Evolutionary conservation across 495 filamentous ascomycete species (phyloP).

Genomic region (Melanomma pulvis-pyrius): DNA sequence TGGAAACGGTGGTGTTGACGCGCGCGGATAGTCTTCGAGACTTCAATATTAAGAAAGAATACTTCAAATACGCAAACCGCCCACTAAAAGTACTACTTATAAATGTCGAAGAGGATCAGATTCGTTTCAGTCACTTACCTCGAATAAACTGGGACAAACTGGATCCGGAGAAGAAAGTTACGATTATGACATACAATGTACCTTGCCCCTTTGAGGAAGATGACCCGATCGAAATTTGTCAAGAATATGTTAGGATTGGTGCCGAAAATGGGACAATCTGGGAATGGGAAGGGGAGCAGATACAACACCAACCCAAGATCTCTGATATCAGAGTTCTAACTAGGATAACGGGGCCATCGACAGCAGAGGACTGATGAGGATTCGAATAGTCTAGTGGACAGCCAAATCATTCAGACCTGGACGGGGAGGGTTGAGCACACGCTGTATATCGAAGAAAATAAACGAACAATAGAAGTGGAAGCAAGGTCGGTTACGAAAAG

Average conservation of each 20-base stretch:
- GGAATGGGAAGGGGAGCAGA: constrained; percentile 12
- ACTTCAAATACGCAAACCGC: neutral
- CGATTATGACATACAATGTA: constrained; percentile 16
- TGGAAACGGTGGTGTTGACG: constrained; percentile 47
- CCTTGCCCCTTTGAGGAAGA: neutral
- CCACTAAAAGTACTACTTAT: constrained; percentile 24
- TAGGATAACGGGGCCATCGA: neutral
- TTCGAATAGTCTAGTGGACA: too few relatives aligned
- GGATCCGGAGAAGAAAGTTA: constrained; percentile 17
- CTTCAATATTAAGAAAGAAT: constrained; percentile 17
- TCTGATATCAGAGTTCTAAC: neutral
- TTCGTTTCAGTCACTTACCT: constrained; percentile 5
- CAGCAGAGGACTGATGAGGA: neutral
- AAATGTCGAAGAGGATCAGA: constrained; percentile 14
- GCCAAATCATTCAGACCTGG: too few relatives aligned
- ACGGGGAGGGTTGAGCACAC: too few relatives aligned
- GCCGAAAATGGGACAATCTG: constrained; percentile 23
- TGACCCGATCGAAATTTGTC: constrained; percentile 4
- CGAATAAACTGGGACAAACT: constrained; percentile 7
- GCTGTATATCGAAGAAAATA: neutral
- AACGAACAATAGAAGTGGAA: neutral
- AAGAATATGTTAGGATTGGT: constrained; percentile 10
- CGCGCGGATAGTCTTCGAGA: constrained; percentile 40
- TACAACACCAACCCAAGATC: neutral
- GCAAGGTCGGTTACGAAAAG: neutral